Evolutionary conservation across 2,329 filamentous ascomycete genomes (phyloP).

Genomic region (Cladosporium phlei): DNA sequence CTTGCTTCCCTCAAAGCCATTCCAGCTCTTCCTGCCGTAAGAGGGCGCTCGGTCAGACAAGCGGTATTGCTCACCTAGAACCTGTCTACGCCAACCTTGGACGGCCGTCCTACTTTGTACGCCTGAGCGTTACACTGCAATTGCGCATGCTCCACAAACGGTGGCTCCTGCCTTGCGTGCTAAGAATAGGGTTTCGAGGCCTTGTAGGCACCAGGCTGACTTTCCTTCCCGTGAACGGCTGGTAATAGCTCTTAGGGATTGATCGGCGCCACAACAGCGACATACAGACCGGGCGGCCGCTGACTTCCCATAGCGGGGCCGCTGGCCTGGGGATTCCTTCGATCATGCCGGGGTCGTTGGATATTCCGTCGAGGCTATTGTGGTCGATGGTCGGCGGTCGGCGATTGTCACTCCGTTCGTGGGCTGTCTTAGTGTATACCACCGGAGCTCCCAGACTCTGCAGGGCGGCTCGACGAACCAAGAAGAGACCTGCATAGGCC

Average conservation of each 20-base stretch:
- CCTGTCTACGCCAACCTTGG: neutral
- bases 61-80: neutral
- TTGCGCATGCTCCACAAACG: neutral
- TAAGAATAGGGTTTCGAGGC: slow-evolving; percentile 4
- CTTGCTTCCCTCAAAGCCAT: slow-evolving; percentile 9
- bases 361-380: slow-evolving; percentile 3
- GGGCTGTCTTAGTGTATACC: slow-evolving; percentile 7
- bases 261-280: slow-evolving; percentile 4
- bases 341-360: slow-evolving; percentile 11
- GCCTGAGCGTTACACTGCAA: neutral
- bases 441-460: neutral
- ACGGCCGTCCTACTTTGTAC: neutral
- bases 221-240: slow-evolving; percentile 6
- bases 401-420: slow-evolving; percentile 6
- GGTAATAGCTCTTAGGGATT: slow-evolving; percentile 5
- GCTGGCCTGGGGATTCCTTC: slow-evolving; percentile 12
- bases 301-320: slow-evolving; percentile 8
- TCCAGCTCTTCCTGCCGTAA: neutral
- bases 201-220: neutral
- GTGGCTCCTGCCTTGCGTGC: neutral
- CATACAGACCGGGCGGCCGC: slow-evolving; percentile 3
- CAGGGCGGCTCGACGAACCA: slow-evolving; percentile 3
- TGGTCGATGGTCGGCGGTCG: slow-evolving; percentile 11
- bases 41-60: neutral
- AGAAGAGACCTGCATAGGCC: neutral